Evolutionary conservation across 2,329 filamentous ascomycete genomes (phyloP), one percentile per base, ranked within the genome.

Genomic region (Penicillium rolfsii): DNA sequence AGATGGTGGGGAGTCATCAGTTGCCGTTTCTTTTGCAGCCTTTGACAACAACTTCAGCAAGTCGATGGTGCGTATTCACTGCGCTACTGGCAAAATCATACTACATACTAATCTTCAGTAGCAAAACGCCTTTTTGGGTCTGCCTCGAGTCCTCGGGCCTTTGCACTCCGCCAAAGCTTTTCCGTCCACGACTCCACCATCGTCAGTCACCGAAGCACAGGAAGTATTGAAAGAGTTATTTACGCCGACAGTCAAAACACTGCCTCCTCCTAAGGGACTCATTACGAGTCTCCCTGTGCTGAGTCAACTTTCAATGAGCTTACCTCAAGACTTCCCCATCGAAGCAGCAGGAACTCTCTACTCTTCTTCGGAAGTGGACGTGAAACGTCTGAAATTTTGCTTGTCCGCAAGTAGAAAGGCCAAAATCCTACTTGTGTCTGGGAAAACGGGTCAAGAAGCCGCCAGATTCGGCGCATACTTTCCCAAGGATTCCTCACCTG

Each of bases 251-350:
- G 19, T 24, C 33, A 52, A 24, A 36, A 38, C 49, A 14, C 19
- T 8, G 30, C 9, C 19, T 35, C 49, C 33, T 36, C 33, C 28
- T 12, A 38, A 36, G 5, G 33, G 33, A 36, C 19, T 35, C 7
- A 22, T 52, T 4, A 36, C 24, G n/a, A 52, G n/a, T 24, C 35
- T 52, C 28, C 28, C 28, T 14, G 19, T 35, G 4, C 22, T 36
- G 49, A 52, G 49, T 14, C 49, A 52, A 22, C 49, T 52, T 16
- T 52, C 33, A 8, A 22, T 52, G 49, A 36, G 49, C 49, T 36
- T 52, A 8, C 49, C 49, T 9, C 28, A 52, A 24, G 49, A 52
- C 19, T 52, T 36, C 11, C 49, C 49, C 19, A 52, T 52, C 33
- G 49, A 52, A 36, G 19, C 26, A 50, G 16, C 46, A 9, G 9